These are phyloP conservation scores for Handroanthus guayacan DNA, from an alignment of 257 asterid genomes.

Conservation along the genomic window DNA sequence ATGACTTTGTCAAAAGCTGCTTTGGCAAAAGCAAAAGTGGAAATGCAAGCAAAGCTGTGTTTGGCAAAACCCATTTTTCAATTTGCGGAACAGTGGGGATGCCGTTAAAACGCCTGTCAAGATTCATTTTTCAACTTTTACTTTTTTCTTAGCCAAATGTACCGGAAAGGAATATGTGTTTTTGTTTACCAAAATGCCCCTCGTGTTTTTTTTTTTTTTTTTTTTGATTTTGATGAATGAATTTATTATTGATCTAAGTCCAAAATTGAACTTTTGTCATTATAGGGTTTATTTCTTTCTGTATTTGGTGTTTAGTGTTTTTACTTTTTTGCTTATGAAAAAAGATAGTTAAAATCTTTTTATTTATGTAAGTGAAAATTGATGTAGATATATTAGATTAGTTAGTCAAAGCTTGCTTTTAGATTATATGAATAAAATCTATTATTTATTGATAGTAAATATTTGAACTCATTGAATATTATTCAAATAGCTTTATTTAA, in stretches of 20 bases:
- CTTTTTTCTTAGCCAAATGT: constrained; percentile 27
- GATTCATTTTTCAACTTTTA: constrained; percentile 29
- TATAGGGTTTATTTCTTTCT: too few species aligned
- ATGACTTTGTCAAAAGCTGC: constrained; percentile 37
- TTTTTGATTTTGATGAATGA: not conserved
- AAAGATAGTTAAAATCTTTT: too few species aligned
- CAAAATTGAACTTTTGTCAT: not conserved
- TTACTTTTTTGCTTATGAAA: too few species aligned
- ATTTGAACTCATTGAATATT: too few species aligned
- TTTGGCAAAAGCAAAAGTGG: constrained; percentile 39
- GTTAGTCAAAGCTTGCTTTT: too few species aligned
- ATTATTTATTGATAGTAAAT: too few species aligned
- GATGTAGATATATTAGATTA: too few species aligned
- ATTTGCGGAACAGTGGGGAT: not conserved
- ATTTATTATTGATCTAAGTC: not conserved
- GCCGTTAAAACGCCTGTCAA: constrained; percentile 23
- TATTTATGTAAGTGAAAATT: too few species aligned
- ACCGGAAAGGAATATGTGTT: constrained; percentile 21
- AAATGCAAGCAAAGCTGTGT: constrained; percentile 35
- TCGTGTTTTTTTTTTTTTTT: not conserved
- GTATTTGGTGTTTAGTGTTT: too few species aligned
- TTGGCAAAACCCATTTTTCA: constrained; percentile 9
- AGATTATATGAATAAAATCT: too few species aligned
- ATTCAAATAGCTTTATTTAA: too few species aligned
- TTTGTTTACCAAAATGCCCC: constrained; percentile 23